Evolutionary conservation across 768 basidiomycete genomes (phyloP), one percentile per base, ranked within the genome.

Genomic region (Lepiota venenata): DNA sequence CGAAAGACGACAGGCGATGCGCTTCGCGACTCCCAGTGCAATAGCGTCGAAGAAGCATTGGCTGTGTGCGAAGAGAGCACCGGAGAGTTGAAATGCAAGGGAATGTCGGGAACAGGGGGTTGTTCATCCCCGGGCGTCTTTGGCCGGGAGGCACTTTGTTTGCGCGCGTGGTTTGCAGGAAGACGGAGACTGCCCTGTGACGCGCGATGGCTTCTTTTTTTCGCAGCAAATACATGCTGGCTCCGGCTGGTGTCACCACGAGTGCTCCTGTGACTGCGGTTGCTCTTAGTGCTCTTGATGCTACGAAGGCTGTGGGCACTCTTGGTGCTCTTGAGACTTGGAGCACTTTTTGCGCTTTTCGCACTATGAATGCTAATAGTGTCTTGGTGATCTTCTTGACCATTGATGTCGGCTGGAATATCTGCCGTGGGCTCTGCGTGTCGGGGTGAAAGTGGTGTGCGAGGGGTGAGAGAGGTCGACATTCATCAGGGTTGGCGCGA

Each of bases 141-240:
- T 4, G 55, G 56, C 18, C 61, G 40, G 18, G 56, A 57, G 1
- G 58, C 58, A 29, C 53, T 61, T 35, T 61, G 60, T 47, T 64
- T 66, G 18, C 61, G 61, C 12, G 47, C 27, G 49, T 64, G 64
- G 12, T 37, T 71, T 46, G 46, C 74, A 47, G 81, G 84, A 20
- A 89, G 70, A 1, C 88, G 80, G 7, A 91, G 69, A 62, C 85
- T 88, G 20, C 81, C 78, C 59, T 84, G 81, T 4, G 87, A 88
- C 7, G 81, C 74, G 1, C 85, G 75, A 40, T 75, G 72, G 64
- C 85, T 87, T 38, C 88, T 78, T 55, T 71, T 78, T 54, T 81
- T 79, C 1, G 90, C 89, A 4, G 89, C 84, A 4, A 77, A 76
- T 2, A 91, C 74, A 7, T 77, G 74, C 36, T 74, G 73, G 12